These are phyloP conservation scores for Penicillium goetzii DNA, from an alignment of 495 filamentous ascomycete genomes.

Conservation along the genomic window DNA sequence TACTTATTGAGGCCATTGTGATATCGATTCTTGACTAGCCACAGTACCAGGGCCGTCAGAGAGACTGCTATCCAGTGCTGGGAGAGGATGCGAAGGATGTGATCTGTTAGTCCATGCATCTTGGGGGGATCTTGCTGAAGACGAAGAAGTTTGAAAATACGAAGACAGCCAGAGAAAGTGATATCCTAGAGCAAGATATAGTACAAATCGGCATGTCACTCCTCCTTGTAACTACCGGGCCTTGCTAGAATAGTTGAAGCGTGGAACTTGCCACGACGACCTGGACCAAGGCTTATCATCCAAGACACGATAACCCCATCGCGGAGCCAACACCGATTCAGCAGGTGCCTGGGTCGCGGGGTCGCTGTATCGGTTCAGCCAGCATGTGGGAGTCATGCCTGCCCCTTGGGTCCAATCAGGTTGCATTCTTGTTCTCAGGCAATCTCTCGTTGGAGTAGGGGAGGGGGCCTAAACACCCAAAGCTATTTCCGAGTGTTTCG, in stretches of 20 bases:
- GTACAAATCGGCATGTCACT: constrained; percentile 11
- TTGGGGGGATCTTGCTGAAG: neutral
- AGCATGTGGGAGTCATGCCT: constrained; percentile 1
- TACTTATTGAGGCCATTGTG: constrained; percentile 19
- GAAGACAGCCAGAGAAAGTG: neutral
- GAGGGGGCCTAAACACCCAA: constrained; percentile 2
- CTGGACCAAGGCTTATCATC: constrained; percentile 7
- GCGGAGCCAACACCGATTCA: constrained; percentile 1
- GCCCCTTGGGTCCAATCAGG: neutral
- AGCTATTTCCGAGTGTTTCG: neutral
- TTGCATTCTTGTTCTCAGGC: neutral
- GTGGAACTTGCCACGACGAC: constrained; percentile 4
- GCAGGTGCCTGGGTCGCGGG: too few relatives aligned
- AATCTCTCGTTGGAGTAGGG: neutral
- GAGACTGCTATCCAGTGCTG: constrained; percentile 19
- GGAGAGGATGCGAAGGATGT: constrained; percentile 14
- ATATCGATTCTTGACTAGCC: constrained; percentile 21
- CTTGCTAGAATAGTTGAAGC: neutral
- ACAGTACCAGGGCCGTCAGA: constrained; percentile 7
- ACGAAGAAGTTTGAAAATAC: neutral
- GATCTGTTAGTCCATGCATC: constrained; percentile 23
- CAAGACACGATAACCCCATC: neutral
- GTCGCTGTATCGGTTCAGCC: too few relatives aligned
- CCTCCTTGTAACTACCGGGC: constrained; percentile 9
- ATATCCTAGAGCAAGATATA: constrained; percentile 4